These are phyloP conservation scores for Stachybotrys chartarum DNA, from an alignment of 2,329 filamentous ascomycete species.

Conservation along the genomic window DNA sequence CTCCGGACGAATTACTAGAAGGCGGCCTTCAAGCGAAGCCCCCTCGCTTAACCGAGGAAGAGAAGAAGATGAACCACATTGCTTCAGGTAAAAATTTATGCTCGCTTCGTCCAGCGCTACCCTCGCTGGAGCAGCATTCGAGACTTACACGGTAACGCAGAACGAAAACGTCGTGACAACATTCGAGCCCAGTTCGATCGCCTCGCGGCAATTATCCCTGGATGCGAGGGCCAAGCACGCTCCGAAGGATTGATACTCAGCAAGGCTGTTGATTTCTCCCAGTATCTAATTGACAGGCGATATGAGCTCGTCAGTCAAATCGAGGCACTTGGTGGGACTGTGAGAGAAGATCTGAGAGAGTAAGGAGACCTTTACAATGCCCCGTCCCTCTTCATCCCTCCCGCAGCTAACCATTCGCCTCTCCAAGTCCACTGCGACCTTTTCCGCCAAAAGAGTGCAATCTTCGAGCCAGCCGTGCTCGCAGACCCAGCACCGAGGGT, in stretches of 20 bases:
- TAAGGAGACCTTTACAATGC: constrained; percentile 12
- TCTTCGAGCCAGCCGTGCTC: not conserved
- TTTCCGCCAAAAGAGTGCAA: not conserved
- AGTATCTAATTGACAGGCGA: constrained; percentile 51
- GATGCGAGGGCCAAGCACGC: constrained; percentile 72
- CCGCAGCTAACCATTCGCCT: not conserved
- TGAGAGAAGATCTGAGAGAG: constrained; percentile 41
- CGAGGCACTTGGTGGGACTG: constrained; percentile 50
- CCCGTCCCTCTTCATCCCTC: not conserved
- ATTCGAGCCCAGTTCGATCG: constrained; percentile 81
- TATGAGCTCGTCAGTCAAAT: constrained; percentile 50
- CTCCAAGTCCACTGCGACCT: not conserved
- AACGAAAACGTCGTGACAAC: constrained; percentile 44
- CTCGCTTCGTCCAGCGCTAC: not conserved
- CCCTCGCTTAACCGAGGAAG: constrained; percentile 40
- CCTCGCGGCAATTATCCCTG: constrained; percentile 72
- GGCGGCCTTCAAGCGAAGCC: constrained; percentile 36
- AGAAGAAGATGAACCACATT: constrained; percentile 50
- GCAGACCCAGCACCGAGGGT: no score
- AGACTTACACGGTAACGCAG: constrained; percentile 12
- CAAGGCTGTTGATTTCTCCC: constrained; percentile 60
- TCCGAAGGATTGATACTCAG: constrained; percentile 81
- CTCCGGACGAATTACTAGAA: not conserved
- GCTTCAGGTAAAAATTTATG: constrained; percentile 35
- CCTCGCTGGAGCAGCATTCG: not conserved